Conservation (phyloP, 2,329 filamentous ascomycete species). For the Pseudogymnoascus sp. region DNA sequence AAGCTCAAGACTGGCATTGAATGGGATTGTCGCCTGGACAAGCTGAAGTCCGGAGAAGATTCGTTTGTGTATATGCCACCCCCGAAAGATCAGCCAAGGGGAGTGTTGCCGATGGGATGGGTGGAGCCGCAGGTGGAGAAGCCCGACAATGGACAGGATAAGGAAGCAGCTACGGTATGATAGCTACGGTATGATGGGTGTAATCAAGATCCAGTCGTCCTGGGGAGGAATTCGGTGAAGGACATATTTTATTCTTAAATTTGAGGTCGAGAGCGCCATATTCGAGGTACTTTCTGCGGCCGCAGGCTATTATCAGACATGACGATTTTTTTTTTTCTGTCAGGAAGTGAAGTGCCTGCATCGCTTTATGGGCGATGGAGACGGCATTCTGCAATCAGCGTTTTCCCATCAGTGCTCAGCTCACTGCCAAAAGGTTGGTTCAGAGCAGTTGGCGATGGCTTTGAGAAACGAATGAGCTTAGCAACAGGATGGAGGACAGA, state of each 20-base stretch:
- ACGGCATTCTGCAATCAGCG: no score
- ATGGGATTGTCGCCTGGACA: slow-evolving; percentile 47
- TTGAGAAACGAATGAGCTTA: neutral
- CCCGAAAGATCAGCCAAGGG: neutral
- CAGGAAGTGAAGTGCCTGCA: no score
- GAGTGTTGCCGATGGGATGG: neutral
- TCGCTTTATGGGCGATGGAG: no score
- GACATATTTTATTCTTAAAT: neutral
- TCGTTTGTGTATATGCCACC: neutral
- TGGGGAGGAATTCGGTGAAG: neutral
- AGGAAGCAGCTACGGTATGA: no score
- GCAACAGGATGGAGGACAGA: neutral
- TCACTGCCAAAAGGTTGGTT: neutral
- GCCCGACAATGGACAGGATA: no score
- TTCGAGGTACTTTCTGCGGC: neutral
- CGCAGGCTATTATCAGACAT: no score
- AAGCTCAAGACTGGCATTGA: slow-evolving; percentile 46
- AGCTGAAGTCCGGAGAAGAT: neutral
- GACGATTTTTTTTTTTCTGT: no score
- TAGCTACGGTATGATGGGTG: no score
- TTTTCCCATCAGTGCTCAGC: neutral
- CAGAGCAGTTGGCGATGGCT: neutral
- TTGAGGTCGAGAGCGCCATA: neutral
- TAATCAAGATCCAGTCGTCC: no score
- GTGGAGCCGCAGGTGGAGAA: neutral